Base-by-base conservation (phyloP, 2,329 filamentous ascomycete genomes). In the Hypoxylon sp. region DNA sequence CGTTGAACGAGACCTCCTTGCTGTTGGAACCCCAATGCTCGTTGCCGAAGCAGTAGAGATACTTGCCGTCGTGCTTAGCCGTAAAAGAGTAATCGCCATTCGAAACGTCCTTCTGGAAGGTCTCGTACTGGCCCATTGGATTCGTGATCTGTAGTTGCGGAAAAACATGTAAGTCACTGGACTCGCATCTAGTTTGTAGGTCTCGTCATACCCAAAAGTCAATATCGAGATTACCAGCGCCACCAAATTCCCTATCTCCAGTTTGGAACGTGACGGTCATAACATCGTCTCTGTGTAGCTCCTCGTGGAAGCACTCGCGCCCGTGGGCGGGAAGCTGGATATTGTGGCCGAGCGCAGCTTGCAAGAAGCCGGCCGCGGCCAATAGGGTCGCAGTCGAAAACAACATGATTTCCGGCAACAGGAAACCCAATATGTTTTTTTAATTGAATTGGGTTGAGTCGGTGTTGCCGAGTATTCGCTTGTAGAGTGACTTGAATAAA, bases 201-300 rank as follows among this genome's bases (percentile, higher is more conserved):
- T 23, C 6, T 56, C 7, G 36, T 73, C 89, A 73, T 89, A 98
- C 96, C 94, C 94, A 98, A 80, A 99, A 99, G 81, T 99, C 96
- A 78, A 99, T 91, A 74, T 98, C 94, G 66, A 99, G 85, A 78
- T 98, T 98, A 34, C 95, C 95, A 63, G 94, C 94, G 57, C 92
- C 93, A 56, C 95, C 95, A 82, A 97, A 98, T 80, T 99, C 96
- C 73, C 95, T 87, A 80, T 99, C 96, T 78, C 96, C 96, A 65
- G 98, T 95, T 84, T 98, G 96, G 86, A 97, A 99, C 30, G 94
- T 97, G 66, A 99, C 94, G 7, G 94, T 98, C 96, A 99, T 99
- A 82, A 91, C 93, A 85, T 99, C 96, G 81, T 97, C 96, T 80
- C 87, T 89, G 85, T 97, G 95, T 66, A 99, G 89, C 75, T 86